These are phyloP conservation scores for Tetraselmis striata DNA, from an alignment of 139 green algal genomes.

Conservation along the genomic window DNA sequence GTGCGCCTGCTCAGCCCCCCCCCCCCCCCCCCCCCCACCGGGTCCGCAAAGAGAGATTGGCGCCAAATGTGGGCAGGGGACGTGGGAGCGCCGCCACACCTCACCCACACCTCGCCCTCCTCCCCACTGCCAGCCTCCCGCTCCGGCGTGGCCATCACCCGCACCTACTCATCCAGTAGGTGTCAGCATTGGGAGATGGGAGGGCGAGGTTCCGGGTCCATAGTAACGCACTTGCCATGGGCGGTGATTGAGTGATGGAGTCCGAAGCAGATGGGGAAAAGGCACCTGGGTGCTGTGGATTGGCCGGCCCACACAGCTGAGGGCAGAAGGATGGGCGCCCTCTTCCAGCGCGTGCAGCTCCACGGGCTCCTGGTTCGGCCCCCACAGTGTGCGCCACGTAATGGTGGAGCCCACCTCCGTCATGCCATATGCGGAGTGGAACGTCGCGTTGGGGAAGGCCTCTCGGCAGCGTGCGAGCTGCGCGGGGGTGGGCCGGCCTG, in stretches of 20 bases:
- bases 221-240: not conserved
- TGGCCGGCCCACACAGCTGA: not conserved
- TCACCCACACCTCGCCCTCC: not conserved
- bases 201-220: slow-evolving; percentile 3
- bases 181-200: too few species aligned
- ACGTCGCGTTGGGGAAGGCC: slow-evolving; percentile 44
- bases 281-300: not conserved
- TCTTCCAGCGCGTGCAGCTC: not conserved
- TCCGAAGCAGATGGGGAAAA: not conserved
- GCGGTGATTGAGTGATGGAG: not conserved
- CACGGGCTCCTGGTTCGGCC: not conserved
- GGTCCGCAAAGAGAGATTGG: not conserved
- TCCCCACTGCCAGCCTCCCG: not conserved
- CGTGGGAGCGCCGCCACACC: not conserved
- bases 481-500: slow-evolving; percentile 16
- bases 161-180: too few species aligned
- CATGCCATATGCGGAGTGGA: slow-evolving; percentile 81
- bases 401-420: slow-evolving; percentile 77
- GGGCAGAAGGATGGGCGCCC: not conserved
- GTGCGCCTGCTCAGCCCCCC: slow-evolving; percentile 18
- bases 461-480: not conserved
- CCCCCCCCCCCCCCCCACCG: not conserved
- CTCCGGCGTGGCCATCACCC: not conserved
- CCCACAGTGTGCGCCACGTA: slow-evolving; percentile 52
- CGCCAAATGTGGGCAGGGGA: not conserved